phyloP scores from a whole-genome alignment of 257 asterid genomes.

The Solanum arcanum region DNA sequence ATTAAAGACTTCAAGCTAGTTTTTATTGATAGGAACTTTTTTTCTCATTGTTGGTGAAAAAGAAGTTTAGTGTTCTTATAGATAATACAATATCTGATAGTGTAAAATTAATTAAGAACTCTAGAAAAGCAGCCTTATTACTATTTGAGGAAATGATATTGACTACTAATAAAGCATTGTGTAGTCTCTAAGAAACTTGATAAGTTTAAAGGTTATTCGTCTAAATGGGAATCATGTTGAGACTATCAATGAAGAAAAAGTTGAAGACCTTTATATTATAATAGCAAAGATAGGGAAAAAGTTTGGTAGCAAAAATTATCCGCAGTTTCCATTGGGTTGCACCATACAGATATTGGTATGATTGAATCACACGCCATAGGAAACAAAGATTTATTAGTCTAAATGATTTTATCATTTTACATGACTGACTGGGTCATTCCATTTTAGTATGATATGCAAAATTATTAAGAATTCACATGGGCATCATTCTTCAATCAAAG shows the following conservation, averaged over 20 bases:
- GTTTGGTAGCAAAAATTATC: not conserved
- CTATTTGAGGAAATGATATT: not conserved
- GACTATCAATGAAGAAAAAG: not conserved
- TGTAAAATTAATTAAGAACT: too few species aligned
- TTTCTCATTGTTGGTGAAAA: not conserved
- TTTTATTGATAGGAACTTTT: not conserved
- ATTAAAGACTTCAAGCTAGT: not conserved
- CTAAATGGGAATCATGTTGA: not conserved
- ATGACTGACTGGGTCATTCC: not conserved
- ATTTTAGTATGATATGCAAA: not conserved
- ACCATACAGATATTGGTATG: not conserved
- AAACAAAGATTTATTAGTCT: not conserved
- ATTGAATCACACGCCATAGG: not conserved
- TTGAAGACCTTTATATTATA: not conserved
- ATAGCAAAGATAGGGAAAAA: not conserved
- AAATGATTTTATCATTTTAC: not conserved
- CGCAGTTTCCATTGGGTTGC: not conserved
- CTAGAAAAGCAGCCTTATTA: not conserved
- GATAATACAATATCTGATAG: not conserved
- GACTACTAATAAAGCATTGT: not conserved
- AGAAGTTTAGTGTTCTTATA: not conserved
- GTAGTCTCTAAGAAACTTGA: not conserved
- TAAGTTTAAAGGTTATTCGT: not conserved
- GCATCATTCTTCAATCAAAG: not conserved
- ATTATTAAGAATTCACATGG: not conserved